These are phyloP conservation scores for Fusarium albosuccineum DNA, from an alignment of 2,329 filamentous ascomycete genomes.

Conservation along the genomic window DNA sequence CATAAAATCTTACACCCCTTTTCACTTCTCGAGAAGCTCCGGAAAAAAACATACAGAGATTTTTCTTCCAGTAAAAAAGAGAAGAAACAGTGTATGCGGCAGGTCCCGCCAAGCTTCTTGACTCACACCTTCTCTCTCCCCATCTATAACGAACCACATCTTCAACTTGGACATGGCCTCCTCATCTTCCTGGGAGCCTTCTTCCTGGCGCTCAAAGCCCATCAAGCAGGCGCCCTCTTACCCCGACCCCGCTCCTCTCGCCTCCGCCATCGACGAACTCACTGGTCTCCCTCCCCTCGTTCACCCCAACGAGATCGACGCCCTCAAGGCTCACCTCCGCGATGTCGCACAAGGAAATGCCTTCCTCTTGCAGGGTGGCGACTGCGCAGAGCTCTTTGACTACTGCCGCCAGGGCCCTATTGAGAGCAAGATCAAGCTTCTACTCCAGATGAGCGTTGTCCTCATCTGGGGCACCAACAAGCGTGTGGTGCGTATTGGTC, in stretches of 20 bases:
- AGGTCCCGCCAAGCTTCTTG: slow-evolving; percentile 10
- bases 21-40: background rate
- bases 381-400: slow-evolving; percentile 97
- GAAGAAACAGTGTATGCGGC: background rate
- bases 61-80: background rate
- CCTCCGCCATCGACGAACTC: slow-evolving; percentile 73
- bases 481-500: slow-evolving; percentile 91
- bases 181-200: slow-evolving; percentile 67
- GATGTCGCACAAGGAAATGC: slow-evolving; percentile 92
- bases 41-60: background rate
- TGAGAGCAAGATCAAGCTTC: slow-evolving; percentile 95
- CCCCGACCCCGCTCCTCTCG: slow-evolving; percentile 70
- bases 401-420: slow-evolving; percentile 93
- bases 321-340: slow-evolving; percentile 80
- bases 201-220: slow-evolving; percentile 82
- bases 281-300: slow-evolving; percentile 80
- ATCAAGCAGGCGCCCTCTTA: slow-evolving; percentile 83
- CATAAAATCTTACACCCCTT: slow-evolving; percentile 5
- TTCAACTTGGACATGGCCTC: slow-evolving; percentile 26
- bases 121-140: background rate
- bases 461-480: slow-evolving; percentile 87
- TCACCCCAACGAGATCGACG: slow-evolving; percentile 82
- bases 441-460: slow-evolving; percentile 96
- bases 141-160: slow-evolving; percentile 11
- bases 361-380: slow-evolving; percentile 94